Evolutionary conservation across 768 basidiomycete species (phyloP).

Genomic region (Termitomyces sp.): DNA sequence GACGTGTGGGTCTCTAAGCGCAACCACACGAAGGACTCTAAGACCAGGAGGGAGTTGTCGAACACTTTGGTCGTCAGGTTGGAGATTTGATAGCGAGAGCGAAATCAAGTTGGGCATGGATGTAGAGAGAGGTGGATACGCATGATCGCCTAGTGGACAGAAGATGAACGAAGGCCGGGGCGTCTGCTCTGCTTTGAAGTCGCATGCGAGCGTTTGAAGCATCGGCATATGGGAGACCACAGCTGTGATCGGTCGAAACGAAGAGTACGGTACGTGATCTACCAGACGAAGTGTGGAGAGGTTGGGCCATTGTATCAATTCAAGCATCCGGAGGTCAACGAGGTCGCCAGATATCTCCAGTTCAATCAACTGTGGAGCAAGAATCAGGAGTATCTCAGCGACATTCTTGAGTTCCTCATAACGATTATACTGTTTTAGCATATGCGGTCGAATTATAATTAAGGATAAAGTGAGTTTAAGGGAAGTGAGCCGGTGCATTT

Average conservation of each 20-base stretch:
- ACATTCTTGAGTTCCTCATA: neutral
- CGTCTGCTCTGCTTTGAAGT: neutral
- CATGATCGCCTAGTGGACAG: neutral
- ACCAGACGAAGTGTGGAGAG: neutral
- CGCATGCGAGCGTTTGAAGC: neutral
- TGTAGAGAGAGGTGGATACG: neutral
- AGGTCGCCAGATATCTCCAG: neutral
- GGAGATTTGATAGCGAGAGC: slow-evolving; percentile 2
- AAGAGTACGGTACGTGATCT: neutral
- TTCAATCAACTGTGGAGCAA: neutral
- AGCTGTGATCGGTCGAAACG: neutral
- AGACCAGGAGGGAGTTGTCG: neutral
- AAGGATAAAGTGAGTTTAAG: neutral
- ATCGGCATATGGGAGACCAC: neutral
- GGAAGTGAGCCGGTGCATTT: neutral
- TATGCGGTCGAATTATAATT: neutral
- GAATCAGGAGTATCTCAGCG: neutral
- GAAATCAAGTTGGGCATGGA: neutral
- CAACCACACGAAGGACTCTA: neutral
- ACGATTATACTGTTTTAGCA: neutral
- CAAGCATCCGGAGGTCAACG: neutral
- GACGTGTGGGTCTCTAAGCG: neutral
- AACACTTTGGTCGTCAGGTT: neutral
- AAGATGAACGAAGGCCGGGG: neutral
- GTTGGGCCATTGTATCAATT: neutral